Conservation (phyloP, 495 filamentous ascomycete species). For the Neurospora sp. region DNA sequence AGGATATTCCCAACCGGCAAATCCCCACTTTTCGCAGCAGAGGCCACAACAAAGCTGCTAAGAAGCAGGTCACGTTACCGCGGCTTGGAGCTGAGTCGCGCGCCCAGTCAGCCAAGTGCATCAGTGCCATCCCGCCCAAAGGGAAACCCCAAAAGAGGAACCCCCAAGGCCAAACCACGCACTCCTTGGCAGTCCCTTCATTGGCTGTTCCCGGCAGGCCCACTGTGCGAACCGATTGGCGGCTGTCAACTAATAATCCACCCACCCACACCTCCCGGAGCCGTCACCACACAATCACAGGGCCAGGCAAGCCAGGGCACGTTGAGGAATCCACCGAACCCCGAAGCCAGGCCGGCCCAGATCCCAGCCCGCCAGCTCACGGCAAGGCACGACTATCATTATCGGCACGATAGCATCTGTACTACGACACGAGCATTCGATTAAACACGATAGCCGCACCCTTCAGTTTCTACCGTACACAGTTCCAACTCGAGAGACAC, state of each 20-base stretch:
- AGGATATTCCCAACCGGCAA: constrained; percentile 35
- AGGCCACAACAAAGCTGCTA: constrained; percentile 4
- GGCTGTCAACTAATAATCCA: background rate
- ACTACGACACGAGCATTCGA: background rate
- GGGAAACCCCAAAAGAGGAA: background rate
- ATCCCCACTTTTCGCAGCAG: constrained; percentile 17
- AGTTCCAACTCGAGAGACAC: background rate
- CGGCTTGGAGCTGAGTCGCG: background rate
- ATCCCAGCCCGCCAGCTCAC: background rate
- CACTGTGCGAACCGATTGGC: background rate
- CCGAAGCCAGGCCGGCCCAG: background rate
- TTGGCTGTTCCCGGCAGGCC: background rate
- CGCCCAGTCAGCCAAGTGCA: no score
- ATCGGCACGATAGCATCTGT: background rate
- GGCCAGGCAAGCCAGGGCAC: background rate
- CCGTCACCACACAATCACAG: background rate
- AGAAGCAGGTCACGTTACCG: constrained; percentile 25
- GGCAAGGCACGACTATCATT: background rate
- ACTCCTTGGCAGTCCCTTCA: background rate
- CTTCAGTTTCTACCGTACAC: background rate
- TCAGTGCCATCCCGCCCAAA: background rate
- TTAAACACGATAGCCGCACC: background rate
- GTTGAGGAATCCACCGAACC: background rate
- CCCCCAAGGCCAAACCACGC: background rate
- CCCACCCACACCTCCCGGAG: background rate